phyloP scores from a whole-genome alignment of 176 grass and related monocot species.

The Pharus latifolius region DNA sequence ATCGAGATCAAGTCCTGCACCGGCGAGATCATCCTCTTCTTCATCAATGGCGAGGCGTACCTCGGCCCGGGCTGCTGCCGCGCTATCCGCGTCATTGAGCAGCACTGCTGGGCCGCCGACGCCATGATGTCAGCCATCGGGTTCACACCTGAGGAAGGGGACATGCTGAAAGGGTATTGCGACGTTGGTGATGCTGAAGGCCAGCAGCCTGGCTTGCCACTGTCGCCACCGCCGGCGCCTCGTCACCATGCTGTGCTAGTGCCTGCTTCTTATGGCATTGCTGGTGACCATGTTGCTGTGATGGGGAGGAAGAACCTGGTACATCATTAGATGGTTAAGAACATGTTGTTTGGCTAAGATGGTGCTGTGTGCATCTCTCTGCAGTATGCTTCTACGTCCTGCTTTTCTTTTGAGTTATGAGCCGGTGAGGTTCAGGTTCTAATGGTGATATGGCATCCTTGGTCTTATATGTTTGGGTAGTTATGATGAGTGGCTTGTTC shows the following conservation, averaged over 20 bases:
- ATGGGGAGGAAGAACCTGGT: not conserved
- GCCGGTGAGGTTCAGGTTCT: not conserved
- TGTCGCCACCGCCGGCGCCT: not conserved
- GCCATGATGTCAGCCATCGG: conserved; percentile 46
- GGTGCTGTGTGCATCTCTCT: not conserved
- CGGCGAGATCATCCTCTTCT: conserved; percentile 69
- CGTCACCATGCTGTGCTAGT: not conserved
- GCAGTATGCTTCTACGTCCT: not conserved
- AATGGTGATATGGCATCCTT: not conserved
- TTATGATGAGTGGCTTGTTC: no score
- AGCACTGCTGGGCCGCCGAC: conserved; percentile 68
- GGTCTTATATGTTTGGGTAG: not conserved
- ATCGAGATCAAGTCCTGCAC: conserved; percentile 63
- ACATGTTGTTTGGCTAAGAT: not conserved
- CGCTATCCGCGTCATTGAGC: conserved; percentile 55
- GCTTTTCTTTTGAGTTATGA: not conserved
- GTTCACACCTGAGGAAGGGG: conserved; percentile 59
- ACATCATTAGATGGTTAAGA: not conserved
- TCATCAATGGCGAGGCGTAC: conserved; percentile 68
- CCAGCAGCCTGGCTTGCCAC: not conserved
- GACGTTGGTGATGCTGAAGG: conserved; percentile 1
- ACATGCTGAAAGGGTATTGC: conserved; percentile 62
- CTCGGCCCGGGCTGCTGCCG: conserved; percentile 54
- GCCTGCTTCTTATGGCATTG: not conserved
- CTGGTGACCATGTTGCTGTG: not conserved